Evolutionary conservation across 139 green algal species (phyloP).

Genomic region (Marvania coccoides): DNA sequence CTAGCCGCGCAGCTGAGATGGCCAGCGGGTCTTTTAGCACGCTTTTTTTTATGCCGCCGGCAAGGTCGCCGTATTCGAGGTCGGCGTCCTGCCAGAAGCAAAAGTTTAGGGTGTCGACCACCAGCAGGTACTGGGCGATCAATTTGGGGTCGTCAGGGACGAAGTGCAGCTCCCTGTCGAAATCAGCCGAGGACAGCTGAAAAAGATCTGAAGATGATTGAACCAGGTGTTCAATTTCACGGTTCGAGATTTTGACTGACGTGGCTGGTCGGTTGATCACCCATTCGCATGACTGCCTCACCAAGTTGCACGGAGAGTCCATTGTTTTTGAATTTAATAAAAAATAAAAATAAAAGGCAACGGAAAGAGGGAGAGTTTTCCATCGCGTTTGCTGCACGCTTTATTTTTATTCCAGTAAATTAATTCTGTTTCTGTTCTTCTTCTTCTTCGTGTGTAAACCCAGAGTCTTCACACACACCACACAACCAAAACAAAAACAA

Average conservation of each 20-base stretch:
- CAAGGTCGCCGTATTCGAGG: constrained; percentile 88
- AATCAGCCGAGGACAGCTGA: not conserved
- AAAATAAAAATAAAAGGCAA: no score
- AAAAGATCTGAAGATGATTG: not conserved
- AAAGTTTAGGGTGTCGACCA: constrained; percentile 95
- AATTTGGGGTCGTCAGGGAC: constrained; percentile 31
- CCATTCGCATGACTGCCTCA: not conserved
- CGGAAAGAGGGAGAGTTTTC: no score
- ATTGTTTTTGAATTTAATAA: no score
- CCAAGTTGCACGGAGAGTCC: not conserved
- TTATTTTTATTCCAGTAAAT: no score
- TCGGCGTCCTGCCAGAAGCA: constrained; percentile 89
- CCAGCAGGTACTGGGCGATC: constrained; percentile 81
- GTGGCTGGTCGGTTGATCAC: not conserved
- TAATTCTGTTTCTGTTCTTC: no score
- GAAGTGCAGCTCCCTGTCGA: constrained; percentile 49
- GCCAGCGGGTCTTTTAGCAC: constrained; percentile 39
- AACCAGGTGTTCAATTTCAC: not conserved
- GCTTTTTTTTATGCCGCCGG: constrained; percentile 60
- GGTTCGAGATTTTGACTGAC: not conserved
- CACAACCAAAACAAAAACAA: no score
- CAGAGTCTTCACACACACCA: no score
- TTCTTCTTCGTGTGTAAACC: no score
- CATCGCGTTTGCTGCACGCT: no score
- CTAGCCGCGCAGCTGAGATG: constrained; percentile 44